These are phyloP conservation scores for Tetrastigma voinierianum DNA, from an alignment of 164 flowering plant genomes.

Conservation along the genomic window DNA sequence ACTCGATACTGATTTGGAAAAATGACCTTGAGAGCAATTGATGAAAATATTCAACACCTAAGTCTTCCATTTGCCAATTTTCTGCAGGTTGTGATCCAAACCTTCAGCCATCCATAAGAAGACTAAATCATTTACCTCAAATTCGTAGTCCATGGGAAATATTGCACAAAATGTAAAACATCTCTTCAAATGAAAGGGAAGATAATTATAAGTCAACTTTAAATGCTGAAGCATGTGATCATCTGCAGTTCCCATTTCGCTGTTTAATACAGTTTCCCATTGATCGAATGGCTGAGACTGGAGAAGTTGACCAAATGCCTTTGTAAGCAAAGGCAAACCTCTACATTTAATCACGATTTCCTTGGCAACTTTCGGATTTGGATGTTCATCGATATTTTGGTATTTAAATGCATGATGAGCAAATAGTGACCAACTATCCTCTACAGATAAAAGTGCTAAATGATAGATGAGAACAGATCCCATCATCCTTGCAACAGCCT, in stretches of 20 bases:
- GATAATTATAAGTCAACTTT: constrained; percentile 21
- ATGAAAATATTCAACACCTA: constrained; percentile 22
- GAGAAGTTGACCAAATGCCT: constrained; percentile 24
- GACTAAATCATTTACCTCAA: constrained; percentile 7
- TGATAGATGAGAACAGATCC: background rate
- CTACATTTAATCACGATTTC: constrained; percentile 28
- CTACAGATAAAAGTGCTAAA: constrained; percentile 15
- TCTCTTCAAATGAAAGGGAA: constrained; percentile 22
- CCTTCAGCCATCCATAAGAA: constrained; percentile 33
- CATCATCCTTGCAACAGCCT: constrained; percentile 14
- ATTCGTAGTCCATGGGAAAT: constrained; percentile 20
- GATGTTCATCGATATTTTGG: background rate
- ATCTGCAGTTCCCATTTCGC: constrained; percentile 17
- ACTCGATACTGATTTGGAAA: constrained; percentile 17
- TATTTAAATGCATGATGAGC: constrained; percentile 16
- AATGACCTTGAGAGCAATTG: constrained; percentile 30
- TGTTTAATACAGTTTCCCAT: constrained; percentile 20
- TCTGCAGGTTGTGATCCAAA: constrained; percentile 10
- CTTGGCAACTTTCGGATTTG: constrained; percentile 12
- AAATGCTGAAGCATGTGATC: constrained; percentile 14
- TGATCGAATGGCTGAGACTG: background rate
- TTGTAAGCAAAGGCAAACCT: constrained; percentile 35
- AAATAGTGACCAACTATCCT: constrained; percentile 29
- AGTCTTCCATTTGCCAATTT: constrained; percentile 17
- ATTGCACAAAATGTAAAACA: constrained; percentile 33